Conservation (phyloP, 164 flowering plant genomes). For the Cinnamomum micranthum region DNA sequence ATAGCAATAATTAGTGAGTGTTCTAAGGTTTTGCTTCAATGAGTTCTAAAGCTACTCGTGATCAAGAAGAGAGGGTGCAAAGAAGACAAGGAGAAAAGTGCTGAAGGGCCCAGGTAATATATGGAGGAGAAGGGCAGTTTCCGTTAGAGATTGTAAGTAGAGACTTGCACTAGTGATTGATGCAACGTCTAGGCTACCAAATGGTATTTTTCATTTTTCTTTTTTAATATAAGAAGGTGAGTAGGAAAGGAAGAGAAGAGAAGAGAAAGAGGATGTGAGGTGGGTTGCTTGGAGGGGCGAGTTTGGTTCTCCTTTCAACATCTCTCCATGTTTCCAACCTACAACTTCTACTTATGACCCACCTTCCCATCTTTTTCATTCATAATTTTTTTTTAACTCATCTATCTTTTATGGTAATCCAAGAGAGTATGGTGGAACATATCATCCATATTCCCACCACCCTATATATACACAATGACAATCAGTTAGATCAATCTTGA, state of each 20-base stretch:
- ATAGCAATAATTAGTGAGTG: neutral
- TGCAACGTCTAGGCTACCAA: constrained; percentile 5
- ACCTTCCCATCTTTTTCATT: neutral
- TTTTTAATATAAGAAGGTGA: neutral
- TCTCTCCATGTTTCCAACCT: constrained; percentile 16
- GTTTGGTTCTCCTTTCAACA: constrained; percentile 16
- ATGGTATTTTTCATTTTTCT: neutral
- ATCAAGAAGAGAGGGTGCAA: neutral
- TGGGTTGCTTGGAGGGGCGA: constrained; percentile 12
- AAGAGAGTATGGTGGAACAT: neutral
- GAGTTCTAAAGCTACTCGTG: neutral
- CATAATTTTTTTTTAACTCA: neutral
- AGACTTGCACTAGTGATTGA: neutral
- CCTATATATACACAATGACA: neutral
- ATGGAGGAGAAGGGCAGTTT: constrained; percentile 7
- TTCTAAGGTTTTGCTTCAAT: neutral
- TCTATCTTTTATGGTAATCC: neutral
- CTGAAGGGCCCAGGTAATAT: constrained; percentile 1
- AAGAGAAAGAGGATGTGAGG: neutral
- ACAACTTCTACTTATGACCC: constrained; percentile 18
- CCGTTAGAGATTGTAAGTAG: constrained; percentile 5
- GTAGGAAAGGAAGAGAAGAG: constrained; percentile 1
- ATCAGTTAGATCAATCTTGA: neutral
- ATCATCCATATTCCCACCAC: neutral
- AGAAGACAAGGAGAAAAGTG: constrained; percentile 12